Percentiles rank a stretch among this genome's conserved stretches.
Evolutionary conservation across 2,329 filamentous ascomycete species (phyloP).

Genomic region (Cladobotryum protrusum): DNA sequence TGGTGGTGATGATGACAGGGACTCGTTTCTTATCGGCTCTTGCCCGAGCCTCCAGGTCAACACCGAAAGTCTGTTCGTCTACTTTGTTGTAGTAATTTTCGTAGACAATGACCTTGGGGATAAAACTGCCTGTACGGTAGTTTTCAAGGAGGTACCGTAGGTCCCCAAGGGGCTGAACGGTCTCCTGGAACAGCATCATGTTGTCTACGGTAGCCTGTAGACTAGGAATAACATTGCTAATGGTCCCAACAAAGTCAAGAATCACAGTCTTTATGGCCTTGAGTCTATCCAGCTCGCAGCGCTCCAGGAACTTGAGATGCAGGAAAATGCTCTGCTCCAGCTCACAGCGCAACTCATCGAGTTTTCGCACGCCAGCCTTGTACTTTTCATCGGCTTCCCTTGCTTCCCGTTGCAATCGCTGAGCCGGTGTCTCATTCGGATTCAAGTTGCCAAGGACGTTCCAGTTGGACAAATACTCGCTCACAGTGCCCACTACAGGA

Average conservation of each 20-base stretch:
- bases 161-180: constrained; percentile 87
- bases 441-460: constrained; percentile 77
- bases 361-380: constrained; percentile 75
- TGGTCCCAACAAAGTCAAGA: constrained; percentile 91
- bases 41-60: constrained; percentile 92
- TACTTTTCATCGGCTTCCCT: constrained; percentile 89
- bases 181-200: constrained; percentile 99
- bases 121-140: constrained; percentile 89
- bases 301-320: constrained; percentile 92
- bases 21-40: constrained; percentile 93
- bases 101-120: constrained; percentile 85
- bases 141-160: constrained; percentile 92
- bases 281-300: constrained; percentile 89
- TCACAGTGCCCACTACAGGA: constrained; percentile 73
- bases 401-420: constrained; percentile 82
- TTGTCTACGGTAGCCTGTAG: constrained; percentile 94
- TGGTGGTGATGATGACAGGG: constrained; percentile 82
- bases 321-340: constrained; percentile 93
- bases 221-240: constrained; percentile 96
- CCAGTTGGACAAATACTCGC: constrained; percentile 87
- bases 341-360: constrained; percentile 86
- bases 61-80: constrained; percentile 95
- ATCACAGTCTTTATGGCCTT: constrained; percentile 98
- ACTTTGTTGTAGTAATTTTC: constrained; percentile 99
- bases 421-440: constrained; percentile 87